Evolutionary conservation across 2,329 filamentous ascomycete genomes (phyloP).

Genomic region (Cryoendolithus antarcticus): DNA sequence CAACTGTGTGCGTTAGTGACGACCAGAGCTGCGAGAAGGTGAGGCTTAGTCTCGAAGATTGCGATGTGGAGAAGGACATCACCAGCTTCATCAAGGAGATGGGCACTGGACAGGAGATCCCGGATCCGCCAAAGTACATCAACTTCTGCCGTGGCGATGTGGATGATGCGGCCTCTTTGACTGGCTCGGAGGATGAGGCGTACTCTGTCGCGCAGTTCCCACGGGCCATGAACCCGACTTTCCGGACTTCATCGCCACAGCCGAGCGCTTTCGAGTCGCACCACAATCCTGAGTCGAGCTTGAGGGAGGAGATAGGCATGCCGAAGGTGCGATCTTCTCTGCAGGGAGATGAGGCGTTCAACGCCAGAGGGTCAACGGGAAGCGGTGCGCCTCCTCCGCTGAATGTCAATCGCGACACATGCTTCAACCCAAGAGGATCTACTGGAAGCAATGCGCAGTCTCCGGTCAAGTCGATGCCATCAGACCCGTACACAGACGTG

Average conservation of each 20-base stretch:
- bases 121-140: slow-evolving; percentile 93
- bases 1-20: slow-evolving; percentile 94
- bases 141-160: slow-evolving; percentile 90
- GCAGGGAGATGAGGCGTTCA: neutral
- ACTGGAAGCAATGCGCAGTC: too few relatives aligned
- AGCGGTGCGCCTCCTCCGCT: slow-evolving; percentile 8
- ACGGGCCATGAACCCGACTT: slow-evolving; percentile 87
- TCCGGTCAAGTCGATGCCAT: neutral
- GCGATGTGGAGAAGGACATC: slow-evolving; percentile 96
- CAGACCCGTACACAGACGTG: slow-evolving; percentile 50
- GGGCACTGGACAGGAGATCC: slow-evolving; percentile 94
- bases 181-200: slow-evolving; percentile 65
- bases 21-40: slow-evolving; percentile 93
- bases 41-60: slow-evolving; percentile 79
- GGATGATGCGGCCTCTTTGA: slow-evolving; percentile 65
- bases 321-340: slow-evolving; percentile 26
- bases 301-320: slow-evolving; percentile 56
- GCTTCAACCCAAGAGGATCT: too few relatives aligned
- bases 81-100: slow-evolving; percentile 71
- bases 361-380: slow-evolving; percentile 2
- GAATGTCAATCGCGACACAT: neutral
- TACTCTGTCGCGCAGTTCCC: slow-evolving; percentile 96
- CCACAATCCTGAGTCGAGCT: slow-evolving; percentile 66
- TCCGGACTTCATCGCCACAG: slow-evolving; percentile 89
- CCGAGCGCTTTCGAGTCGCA: slow-evolving; percentile 88